These are phyloP conservation scores for Plenodomus lindquistii DNA, from an alignment of 2,329 filamentous ascomycete species.

Conservation along the genomic window DNA sequence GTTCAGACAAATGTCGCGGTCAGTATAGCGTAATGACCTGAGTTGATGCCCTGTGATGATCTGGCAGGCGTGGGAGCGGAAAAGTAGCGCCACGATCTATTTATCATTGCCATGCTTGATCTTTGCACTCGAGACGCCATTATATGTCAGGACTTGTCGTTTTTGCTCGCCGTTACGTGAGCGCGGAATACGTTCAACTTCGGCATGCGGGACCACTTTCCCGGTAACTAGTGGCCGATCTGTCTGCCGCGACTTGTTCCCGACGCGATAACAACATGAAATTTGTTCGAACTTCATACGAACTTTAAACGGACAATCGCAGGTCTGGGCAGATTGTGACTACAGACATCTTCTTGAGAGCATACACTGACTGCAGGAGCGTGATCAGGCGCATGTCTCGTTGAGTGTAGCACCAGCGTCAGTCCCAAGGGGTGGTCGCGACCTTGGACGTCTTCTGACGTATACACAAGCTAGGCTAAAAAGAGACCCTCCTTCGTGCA, in stretches of 20 bases:
- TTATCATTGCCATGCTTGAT: not conserved
- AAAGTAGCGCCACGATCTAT: not conserved
- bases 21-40: not conserved
- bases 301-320: too few species aligned
- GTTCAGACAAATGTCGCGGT: not conserved
- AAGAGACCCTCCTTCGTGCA: too few species aligned
- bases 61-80: not conserved
- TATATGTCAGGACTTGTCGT: not conserved
- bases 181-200: constrained; percentile 7
- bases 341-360: too few species aligned
- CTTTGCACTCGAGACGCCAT: not conserved
- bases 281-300: too few species aligned
- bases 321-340: too few species aligned
- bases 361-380: too few species aligned
- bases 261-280: not conserved
- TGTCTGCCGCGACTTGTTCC: not conserved
- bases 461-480: too few species aligned
- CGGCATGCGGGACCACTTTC: not conserved
- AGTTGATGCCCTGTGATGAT: not conserved
- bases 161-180: constrained; percentile 10
- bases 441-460: too few species aligned
- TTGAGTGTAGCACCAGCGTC: too few species aligned
- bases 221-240: not conserved
- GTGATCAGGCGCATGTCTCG: too few species aligned
- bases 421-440: too few species aligned